phyloP scores from a whole-genome alignment of 2,329 filamentous ascomycete species.

The Endocalyx cinctus region DNA sequence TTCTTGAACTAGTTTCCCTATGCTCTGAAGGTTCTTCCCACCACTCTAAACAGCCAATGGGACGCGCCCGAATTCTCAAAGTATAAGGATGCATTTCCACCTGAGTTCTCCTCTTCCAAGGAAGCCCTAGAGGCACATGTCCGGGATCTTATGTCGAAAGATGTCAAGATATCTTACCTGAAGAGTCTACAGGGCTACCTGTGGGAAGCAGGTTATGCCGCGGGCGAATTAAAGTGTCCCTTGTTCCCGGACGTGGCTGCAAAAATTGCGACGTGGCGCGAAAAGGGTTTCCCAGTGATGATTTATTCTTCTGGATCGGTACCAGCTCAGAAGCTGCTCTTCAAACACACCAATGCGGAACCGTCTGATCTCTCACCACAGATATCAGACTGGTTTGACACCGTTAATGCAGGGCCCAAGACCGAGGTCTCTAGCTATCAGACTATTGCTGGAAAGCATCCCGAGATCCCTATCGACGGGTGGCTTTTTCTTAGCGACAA shows the following conservation, averaged over 20 bases:
- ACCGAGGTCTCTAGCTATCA: conserved; percentile 62
- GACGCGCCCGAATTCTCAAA: conserved; percentile 56
- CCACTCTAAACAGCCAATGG: conserved; percentile 63
- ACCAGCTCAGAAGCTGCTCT: conserved; percentile 74
- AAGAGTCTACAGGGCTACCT: conserved; percentile 78
- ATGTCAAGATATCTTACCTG: conserved; percentile 72
- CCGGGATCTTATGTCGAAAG: conserved; percentile 62
- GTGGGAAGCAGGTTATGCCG: conserved; percentile 70
- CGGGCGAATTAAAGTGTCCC: conserved; percentile 64
- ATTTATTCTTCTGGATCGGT: conserved; percentile 83
- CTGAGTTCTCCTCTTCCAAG: conserved; percentile 54
- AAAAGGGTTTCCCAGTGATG: conserved; percentile 53
- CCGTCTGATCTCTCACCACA: conserved; percentile 54
- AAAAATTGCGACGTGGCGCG: conserved; percentile 55
- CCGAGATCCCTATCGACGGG: conserved; percentile 41
- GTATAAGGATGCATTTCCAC: conserved; percentile 69
- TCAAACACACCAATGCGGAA: conserved; percentile 58
- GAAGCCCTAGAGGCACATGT: conserved; percentile 62
- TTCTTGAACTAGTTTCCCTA: conserved; percentile 63
- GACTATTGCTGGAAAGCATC: conserved; percentile 51
- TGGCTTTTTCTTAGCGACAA: conserved; percentile 84
- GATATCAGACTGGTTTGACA: conserved; percentile 71
- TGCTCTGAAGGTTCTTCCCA: conserved; percentile 61
- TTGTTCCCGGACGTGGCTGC: conserved; percentile 72
- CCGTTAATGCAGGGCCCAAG: conserved; percentile 74